phyloP scores from a whole-genome alignment of 495 filamentous ascomycete species.

The Lentithecium fluviatile region DNA sequence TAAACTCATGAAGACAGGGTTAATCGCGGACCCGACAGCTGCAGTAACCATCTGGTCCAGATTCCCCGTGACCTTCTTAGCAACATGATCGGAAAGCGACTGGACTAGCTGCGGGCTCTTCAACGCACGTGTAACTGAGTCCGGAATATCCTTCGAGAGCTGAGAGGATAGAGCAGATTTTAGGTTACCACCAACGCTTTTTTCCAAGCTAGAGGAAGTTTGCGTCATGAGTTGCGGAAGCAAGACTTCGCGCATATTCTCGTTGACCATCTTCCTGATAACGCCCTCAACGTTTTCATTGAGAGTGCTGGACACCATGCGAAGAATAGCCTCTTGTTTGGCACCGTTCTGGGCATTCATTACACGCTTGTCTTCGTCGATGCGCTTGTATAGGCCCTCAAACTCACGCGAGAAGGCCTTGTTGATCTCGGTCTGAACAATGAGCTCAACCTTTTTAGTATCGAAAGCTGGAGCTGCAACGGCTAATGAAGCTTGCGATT shows the following conservation, averaged over 20 bases:
- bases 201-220: slow-evolving; percentile 54
- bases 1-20: slow-evolving; percentile 66
- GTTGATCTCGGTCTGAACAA: slow-evolving; percentile 56
- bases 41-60: slow-evolving; percentile 68
- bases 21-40: slow-evolving; percentile 59
- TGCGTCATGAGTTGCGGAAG: slow-evolving; percentile 51
- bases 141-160: slow-evolving; percentile 41
- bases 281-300: slow-evolving; percentile 74
- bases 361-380: slow-evolving; percentile 64
- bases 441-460: slow-evolving; percentile 56
- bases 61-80: slow-evolving; percentile 60
- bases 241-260: slow-evolving; percentile 37
- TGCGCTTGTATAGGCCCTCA: slow-evolving; percentile 57
- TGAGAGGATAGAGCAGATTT: slow-evolving; percentile 48
- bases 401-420: slow-evolving; percentile 58
- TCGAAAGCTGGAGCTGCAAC: slow-evolving; percentile 38
- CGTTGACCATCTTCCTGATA: slow-evolving; percentile 35
- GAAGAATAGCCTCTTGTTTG: slow-evolving; percentile 78
- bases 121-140: slow-evolving; percentile 59
- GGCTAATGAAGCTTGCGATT: slow-evolving; percentile 8
- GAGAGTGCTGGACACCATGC: slow-evolving; percentile 81
- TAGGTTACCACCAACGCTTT: slow-evolving; percentile 59
- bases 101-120: slow-evolving; percentile 68
- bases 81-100: slow-evolving; percentile 66
- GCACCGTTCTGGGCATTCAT: slow-evolving; percentile 63